Base-by-base conservation (phyloP, 768 basidiomycete genomes). In the Termitomyces sp. region DNA sequence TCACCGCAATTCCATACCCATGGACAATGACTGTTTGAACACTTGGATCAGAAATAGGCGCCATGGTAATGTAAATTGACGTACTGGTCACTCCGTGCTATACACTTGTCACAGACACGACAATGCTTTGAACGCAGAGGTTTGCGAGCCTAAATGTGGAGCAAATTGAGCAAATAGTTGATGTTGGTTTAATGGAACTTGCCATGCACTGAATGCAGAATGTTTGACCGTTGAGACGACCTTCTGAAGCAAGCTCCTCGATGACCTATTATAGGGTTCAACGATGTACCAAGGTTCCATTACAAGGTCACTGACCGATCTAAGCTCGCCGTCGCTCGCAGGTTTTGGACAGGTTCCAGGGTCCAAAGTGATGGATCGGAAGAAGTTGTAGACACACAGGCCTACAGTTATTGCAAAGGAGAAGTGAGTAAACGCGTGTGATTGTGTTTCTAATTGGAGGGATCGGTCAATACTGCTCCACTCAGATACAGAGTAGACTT, bases 1-100 rank as follows among this genome's bases (percentile, higher is more conserved):
- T 27, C 67, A 93, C 92, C 85, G 69, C 96, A 98, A 72, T 98
- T 98, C 95, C 95, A 99, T 16, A 98, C 87, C 97, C 97, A 99
- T 1, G 96, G 97, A 63, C 97, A 98, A 64, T 99, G 95, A 64
- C 94, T 96, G 46, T 8, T 32, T 12, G 28, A 45, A 16, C 10
- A 28, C 2, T 47, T 10, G 43, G 57, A 32, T 63, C 57, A 56
- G 45, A 5, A 54, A 50, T 53, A 9, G 14, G 10, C 21, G 5
- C 43, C 11, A 42, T 23, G 14, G 40, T 40, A 43, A 52, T 19
- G 52, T 35, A 27, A n/a, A 16, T 40, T 16, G 7, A 76, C 91
- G 67, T 68, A 97, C 94, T 99, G 97, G 66, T 99, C 97, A 65
- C 87, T 91, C 46, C 94, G 79, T 12, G 91, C 89, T 19, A 93